Conservation (phyloP, 257 asterid species). For the Verbena officinalis region DNA sequence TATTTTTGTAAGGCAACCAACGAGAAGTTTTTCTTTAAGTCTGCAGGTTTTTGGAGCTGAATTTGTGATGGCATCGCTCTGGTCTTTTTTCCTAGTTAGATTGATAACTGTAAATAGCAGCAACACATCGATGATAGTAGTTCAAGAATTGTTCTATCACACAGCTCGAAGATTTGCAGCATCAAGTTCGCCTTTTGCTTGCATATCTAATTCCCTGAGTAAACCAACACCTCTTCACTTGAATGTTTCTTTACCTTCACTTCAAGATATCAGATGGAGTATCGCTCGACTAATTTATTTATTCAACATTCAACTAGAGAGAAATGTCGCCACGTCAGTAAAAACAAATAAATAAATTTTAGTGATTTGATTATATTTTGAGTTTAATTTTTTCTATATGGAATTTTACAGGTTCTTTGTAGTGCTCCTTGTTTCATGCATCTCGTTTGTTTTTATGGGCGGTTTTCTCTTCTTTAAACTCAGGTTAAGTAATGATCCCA, state of each 20-base stretch:
- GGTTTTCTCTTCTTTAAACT: constrained; percentile 2
- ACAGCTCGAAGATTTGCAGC: neutral
- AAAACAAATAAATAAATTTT: neutral
- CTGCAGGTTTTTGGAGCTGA: neutral
- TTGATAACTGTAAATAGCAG: neutral
- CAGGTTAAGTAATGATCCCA: neutral
- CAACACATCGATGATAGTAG: neutral
- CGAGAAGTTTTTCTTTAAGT: neutral
- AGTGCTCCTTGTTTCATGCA: neutral
- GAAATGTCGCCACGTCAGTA: constrained; percentile 3
- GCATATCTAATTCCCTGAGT: neutral
- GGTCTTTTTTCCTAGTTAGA: neutral
- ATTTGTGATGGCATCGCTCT: neutral
- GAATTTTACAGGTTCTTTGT: neutral
- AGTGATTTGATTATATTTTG: neutral
- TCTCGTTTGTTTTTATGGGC: neutral
- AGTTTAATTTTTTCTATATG: neutral
- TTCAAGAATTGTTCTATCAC: neutral
- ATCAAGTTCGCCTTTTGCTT: neutral
- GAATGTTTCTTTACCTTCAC: neutral
- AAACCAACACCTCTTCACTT: constrained; percentile 1
- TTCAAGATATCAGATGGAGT: neutral
- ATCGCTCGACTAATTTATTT: neutral
- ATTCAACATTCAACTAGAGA: neutral
- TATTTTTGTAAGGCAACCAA: too few relatives aligned